Evolutionary conservation across 352 stramenopile genomes (phyloP).

Genomic region (Phytopythium litorale): DNA sequence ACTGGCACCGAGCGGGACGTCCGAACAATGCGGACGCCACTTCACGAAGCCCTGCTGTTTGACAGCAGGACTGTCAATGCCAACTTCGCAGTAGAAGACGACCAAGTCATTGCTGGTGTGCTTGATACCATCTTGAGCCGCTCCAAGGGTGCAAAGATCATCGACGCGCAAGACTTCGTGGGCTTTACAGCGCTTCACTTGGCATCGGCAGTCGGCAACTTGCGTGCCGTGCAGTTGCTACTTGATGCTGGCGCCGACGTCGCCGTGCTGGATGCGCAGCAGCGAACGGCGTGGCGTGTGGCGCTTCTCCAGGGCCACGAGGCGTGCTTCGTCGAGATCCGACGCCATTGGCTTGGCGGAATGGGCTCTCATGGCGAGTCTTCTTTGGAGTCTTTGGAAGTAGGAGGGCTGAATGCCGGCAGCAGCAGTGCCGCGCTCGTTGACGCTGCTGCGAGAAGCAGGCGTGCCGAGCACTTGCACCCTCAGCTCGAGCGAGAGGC

Average conservation of each 20-base stretch:
- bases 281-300: slow-evolving; percentile 56
- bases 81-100: slow-evolving; percentile 12
- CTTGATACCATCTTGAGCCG: slow-evolving; percentile 25
- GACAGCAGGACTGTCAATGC: not conserved
- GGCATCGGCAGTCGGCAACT: slow-evolving; percentile 39
- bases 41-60: slow-evolving; percentile 44
- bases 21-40: slow-evolving; percentile 37
- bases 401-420: slow-evolving; percentile 1
- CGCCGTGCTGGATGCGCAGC: slow-evolving; percentile 29
- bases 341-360: slow-evolving; percentile 45
- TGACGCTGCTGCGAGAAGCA: slow-evolving; percentile 8
- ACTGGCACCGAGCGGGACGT: slow-evolving; percentile 34
- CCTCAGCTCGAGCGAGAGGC: slow-evolving; percentile 31
- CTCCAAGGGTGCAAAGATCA: slow-evolving; percentile 18
- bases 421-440: slow-evolving; percentile 11
- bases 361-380: slow-evolving; percentile 3
- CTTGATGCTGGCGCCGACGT: slow-evolving; percentile 50
- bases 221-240: slow-evolving; percentile 32
- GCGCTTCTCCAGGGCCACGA: slow-evolving; percentile 50
- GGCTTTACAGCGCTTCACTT: slow-evolving; percentile 60
- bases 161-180: slow-evolving; percentile 51
- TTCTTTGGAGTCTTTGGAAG: not conserved
- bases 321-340: slow-evolving; percentile 59
- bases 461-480: slow-evolving; percentile 17
- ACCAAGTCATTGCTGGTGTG: slow-evolving; percentile 23